Conservation (phyloP, 2,329 filamentous ascomycete genomes). For the Talaromyces pinophilus region DNA sequence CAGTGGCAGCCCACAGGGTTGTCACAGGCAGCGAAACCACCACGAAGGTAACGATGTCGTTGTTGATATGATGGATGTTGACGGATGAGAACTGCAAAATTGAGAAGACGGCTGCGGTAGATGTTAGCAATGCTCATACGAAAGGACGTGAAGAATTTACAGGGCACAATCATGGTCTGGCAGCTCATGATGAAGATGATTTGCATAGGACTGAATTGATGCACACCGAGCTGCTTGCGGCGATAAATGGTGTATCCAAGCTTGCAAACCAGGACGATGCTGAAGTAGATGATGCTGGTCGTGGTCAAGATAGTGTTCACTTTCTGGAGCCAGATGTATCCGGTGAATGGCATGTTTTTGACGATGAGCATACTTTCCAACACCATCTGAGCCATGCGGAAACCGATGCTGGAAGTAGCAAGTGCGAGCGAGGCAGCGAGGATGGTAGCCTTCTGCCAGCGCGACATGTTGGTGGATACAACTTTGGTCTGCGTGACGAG, state of each 20-base stretch:
- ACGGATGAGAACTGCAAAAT: slow-evolving; percentile 56
- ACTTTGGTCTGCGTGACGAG: slow-evolving; percentile 65
- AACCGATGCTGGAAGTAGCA: slow-evolving; percentile 54
- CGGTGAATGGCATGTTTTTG: slow-evolving; percentile 30
- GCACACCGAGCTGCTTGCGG: slow-evolving; percentile 59
- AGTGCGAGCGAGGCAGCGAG: slow-evolving; percentile 52
- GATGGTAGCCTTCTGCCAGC: slow-evolving; percentile 48
- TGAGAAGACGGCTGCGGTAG: slow-evolving; percentile 58
- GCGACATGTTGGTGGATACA: slow-evolving; percentile 57
- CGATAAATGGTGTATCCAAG: slow-evolving; percentile 59
- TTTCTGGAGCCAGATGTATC: slow-evolving; percentile 45
- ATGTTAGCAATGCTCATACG: slow-evolving; percentile 27
- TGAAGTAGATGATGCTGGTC: slow-evolving; percentile 63
- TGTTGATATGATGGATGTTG: slow-evolving; percentile 55
- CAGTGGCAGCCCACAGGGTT: slow-evolving; percentile 62
- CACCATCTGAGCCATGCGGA: slow-evolving; percentile 56
- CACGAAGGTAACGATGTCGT: slow-evolving; percentile 59
- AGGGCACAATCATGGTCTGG: slow-evolving; percentile 66
- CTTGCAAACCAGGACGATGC: slow-evolving; percentile 62
- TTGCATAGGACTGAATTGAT: slow-evolving; percentile 65
- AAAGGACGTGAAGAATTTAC: slow-evolving; percentile 45
- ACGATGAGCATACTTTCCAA: slow-evolving; percentile 50
- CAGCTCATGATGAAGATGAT: slow-evolving; percentile 68
- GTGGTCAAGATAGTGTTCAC: slow-evolving; percentile 55
- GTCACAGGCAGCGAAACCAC: slow-evolving; percentile 66